phyloP scores from a whole-genome alignment of 2,329 filamentous ascomycete species.

The Botryotinia convoluta region DNA sequence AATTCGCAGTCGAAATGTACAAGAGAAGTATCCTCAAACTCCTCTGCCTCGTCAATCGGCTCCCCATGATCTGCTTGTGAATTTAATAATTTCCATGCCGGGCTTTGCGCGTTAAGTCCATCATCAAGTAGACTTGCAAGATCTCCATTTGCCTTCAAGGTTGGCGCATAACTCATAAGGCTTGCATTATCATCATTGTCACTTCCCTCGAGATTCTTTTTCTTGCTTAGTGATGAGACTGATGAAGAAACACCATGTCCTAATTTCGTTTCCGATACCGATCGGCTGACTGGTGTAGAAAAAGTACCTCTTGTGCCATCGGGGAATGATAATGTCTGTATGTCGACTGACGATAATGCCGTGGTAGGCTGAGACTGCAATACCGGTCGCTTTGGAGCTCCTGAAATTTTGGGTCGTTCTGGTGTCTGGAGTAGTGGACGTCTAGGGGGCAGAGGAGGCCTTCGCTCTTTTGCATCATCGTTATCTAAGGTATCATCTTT shows the following conservation, averaged over 20 bases:
- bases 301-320: conserved; percentile 68
- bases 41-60: conserved; percentile 56
- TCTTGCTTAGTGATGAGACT: conserved; percentile 34
- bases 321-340: conserved; percentile 71
- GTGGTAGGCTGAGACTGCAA: conserved; percentile 72
- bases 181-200: conserved; percentile 50
- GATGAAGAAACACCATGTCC: conserved; percentile 27
- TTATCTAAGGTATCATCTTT: conserved; percentile 12
- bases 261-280: conserved; percentile 35
- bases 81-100: conserved; percentile 66
- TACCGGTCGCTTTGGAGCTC: conserved; percentile 33
- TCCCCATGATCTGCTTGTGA: conserved; percentile 58
- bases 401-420: conserved; percentile 25
- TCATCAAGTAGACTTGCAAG: conserved; percentile 79
- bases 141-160: conserved; percentile 58
- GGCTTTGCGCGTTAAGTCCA: conserved; percentile 62
- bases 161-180: conserved; percentile 49
- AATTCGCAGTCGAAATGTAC: conserved; percentile 75
- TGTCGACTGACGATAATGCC: conserved; percentile 76
- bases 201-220: conserved; percentile 43
- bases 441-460: conserved; percentile 47
- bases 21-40: conserved; percentile 52
- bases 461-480: conserved; percentile 38
- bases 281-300: conserved; percentile 41
- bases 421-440: conserved; percentile 38